Evolutionary conservation across 2,329 filamentous ascomycete species (phyloP), one percentile per base, ranked within the genome.

Genomic region (Pseudocercospora eumusae): DNA sequence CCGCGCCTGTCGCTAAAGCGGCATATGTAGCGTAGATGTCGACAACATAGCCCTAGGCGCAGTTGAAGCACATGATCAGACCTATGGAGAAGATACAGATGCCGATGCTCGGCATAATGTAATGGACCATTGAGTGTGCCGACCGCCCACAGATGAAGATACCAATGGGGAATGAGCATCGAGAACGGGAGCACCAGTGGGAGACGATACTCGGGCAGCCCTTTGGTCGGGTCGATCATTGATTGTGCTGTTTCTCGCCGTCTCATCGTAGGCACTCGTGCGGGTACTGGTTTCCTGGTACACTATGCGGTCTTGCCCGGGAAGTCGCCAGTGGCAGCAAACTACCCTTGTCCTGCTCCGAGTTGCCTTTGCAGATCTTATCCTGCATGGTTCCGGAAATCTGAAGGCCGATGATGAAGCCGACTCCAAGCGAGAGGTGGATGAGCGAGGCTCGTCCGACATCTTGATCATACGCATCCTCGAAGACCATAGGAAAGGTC

Each of bases 131-230:
- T 11, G 60, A 58, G 11, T 67, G 61, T 20, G 67, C 68, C 7
- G 64, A 61, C 65, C 68, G 71, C 31, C 69, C 70, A 49, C 69
- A 71, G 25, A 68, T 62, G 52, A 71, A 69, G 36, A 71, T 61
- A 33, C 68, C 69, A 13, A 68, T 61, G 10, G 68, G 65, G 4
- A 69, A 69, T 62, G 10, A 71, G 61, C 18, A 67, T 49, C n/a
- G 60, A 61, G 54, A 64, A 81, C 11, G 81, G 74, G 59, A 85
- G 80, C 72, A 88, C 82, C 0, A 82, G 76, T 0, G 83, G 81
- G 0, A 78, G 70, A 5, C 76, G 73, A 44, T 74, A 78, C 56
- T 79, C 77, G 7, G 76, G 74, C 1, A 70, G 68, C 8, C 75
- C 76, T 58, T 80, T 64, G 23, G 65, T 70, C 60, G 57, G 68